Evolutionary conservation across 1,284 basidiomycete genomes (phyloP).

Genomic region (Termitomyces sp.): DNA sequence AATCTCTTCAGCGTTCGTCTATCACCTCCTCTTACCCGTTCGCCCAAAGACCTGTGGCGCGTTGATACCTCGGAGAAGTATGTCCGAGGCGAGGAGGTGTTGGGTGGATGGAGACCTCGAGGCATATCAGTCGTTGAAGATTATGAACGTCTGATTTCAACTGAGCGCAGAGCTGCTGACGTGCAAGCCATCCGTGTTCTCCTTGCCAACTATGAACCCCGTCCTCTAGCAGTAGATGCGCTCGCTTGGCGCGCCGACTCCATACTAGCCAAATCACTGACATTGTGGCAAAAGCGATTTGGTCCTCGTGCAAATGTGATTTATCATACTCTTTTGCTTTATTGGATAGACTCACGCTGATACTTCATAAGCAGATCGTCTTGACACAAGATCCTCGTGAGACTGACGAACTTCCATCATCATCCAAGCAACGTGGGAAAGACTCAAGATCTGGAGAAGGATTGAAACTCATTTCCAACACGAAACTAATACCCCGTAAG

Average conservation of each 20-base stretch:
- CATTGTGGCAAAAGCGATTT: conserved; percentile 80
- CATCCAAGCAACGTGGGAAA: conserved; percentile 32
- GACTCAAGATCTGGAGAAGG: conserved; percentile 41
- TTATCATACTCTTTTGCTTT: conserved; percentile 15
- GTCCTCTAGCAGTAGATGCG: conserved; percentile 47
- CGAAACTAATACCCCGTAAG: conserved; percentile 70
- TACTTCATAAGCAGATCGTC: conserved; percentile 49
- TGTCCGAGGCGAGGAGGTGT: conserved; percentile 84
- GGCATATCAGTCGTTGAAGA: conserved; percentile 87
- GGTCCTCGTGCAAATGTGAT: conserved; percentile 69
- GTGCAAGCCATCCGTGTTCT: conserved; percentile 86
- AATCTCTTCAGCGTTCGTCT: conserved; percentile 79
- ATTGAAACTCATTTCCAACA: conserved; percentile 66
- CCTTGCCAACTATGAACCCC: conserved; percentile 50
- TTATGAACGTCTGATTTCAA: conserved; percentile 64
- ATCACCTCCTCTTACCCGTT: conserved; percentile 82
- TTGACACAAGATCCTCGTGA: conserved; percentile 67
- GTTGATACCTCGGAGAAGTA: conserved; percentile 93
- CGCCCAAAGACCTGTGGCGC: conserved; percentile 87
- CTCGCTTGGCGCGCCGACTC: conserved; percentile 58
- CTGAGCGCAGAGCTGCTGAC: conserved; percentile 75
- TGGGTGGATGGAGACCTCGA: conserved; percentile 82
- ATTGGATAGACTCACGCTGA: conserved; percentile 1
- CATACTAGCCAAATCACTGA: conserved; percentile 60
- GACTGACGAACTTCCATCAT: conserved; percentile 40